Base-by-base conservation (phyloP, 306 rosid species). In the Trifolium pratense region DNA sequence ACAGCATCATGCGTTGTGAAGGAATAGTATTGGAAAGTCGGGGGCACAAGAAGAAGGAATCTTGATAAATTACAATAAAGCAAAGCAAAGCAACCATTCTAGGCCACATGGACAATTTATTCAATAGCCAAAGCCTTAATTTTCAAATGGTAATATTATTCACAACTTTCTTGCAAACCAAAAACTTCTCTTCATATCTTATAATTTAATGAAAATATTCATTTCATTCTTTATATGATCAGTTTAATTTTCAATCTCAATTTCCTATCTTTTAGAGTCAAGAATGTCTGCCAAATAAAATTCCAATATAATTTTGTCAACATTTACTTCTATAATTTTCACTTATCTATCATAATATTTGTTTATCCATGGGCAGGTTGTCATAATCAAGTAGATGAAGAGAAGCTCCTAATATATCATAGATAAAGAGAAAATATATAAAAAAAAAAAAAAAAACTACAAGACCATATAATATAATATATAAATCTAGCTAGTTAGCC, bases 391-490 rank as follows among this genome's bases (percentile, higher is more conserved):
- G 39, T 36, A 36, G 10, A 36, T 9, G 10, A 36, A 36, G 9
- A 36, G 39, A 34, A 0, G 37, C 9, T 1, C 3, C 0, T 31
- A 31, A 31, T 0, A 36, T 36, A 36, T 7, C n/a, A n/a, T n/a
- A n/a, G n/a, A n/a, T n/a, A n/a, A 58, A 53, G 59, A 66, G 29
- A 65, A 71, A 21, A 7, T 39, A 70, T 26, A n/a, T n/a, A n/a
- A n/a, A n/a, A n/a, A n/a, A n/a, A n/a, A n/a, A n/a, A 21, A 14
- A 29, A 71, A 51, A 75, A 75, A 71, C 71, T 67, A 80, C 71
- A 70, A n/a, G 72, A 18, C 34, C 49, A 75, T 15, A 37, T 17
- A 58, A 7, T 11, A 5, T 21, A 58, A 26, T 25, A 13, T 51
- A 68, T 31, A 25, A 68, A 71, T 56, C 43, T 76, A 80, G 21